These are phyloP conservation scores for Pythium monospermum DNA, from an alignment of 352 stramenopile species.

Conservation along the genomic window DNA sequence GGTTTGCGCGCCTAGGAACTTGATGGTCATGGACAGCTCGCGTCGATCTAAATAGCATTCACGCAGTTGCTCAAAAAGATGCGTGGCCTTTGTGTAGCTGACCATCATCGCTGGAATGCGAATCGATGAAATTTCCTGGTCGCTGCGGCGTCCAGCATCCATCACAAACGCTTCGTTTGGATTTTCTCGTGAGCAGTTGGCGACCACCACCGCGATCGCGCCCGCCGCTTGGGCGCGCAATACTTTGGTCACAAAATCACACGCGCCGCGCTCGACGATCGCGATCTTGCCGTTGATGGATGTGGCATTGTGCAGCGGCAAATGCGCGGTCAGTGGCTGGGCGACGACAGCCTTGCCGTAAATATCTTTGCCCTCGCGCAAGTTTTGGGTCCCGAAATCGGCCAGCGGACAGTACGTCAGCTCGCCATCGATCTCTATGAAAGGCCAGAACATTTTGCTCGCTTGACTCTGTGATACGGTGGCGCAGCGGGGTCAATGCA, in stretches of 20 bases:
- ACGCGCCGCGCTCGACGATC: conserved; percentile 58
- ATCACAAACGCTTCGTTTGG: conserved; percentile 58
- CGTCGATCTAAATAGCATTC: conserved; percentile 38
- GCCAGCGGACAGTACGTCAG: conserved; percentile 64
- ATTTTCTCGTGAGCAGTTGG: conserved; percentile 33
- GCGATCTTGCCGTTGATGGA: conserved; percentile 49
- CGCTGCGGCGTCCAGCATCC: conserved; percentile 37
- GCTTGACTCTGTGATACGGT: background rate
- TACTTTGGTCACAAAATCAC: conserved; percentile 79
- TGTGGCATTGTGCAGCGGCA: conserved; percentile 43
- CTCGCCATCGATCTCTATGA: conserved; percentile 52
- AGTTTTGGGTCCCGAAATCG: conserved; percentile 41
- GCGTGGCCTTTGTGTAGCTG: conserved; percentile 30
- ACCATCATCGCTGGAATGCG: conserved; percentile 65
- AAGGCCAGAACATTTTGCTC: conserved; percentile 60
- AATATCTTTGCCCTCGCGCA: conserved; percentile 46
- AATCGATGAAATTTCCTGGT: conserved; percentile 26
- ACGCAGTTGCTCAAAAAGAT: conserved; percentile 51
- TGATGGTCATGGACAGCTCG: conserved; percentile 41
- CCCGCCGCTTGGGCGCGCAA: conserved; percentile 61
- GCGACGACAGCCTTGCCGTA: conserved; percentile 49
- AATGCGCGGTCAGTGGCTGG: conserved; percentile 47
- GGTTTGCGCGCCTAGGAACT: conserved; percentile 49
- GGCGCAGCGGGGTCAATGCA: background rate
- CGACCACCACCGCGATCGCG: conserved; percentile 60